Conservation (phyloP, 2,329 filamentous ascomycete species). For the Fusarium pilosicola region DNA sequence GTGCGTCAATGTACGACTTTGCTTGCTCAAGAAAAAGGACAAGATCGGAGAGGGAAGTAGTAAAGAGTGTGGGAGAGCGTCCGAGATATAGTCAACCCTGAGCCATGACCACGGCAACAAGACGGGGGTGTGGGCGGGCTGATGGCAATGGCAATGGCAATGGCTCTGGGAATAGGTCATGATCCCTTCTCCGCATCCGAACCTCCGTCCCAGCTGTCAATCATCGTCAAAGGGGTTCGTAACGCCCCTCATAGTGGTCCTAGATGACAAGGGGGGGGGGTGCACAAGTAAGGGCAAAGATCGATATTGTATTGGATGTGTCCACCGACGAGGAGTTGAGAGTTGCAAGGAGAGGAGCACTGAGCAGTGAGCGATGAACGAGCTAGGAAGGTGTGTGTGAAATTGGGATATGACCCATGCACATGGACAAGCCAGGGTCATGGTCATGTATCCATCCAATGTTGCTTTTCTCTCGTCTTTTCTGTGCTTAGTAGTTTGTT, state of each 20-base stretch:
- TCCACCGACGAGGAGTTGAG: slow-evolving; percentile 4
- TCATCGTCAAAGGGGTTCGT: slow-evolving; percentile 39
- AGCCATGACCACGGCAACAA: slow-evolving; percentile 25
- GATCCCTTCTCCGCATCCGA: slow-evolving; percentile 37
- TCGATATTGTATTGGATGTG: slow-evolving; percentile 27
- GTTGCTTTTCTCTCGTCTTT: neutral
- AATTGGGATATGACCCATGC: slow-evolving; percentile 29
- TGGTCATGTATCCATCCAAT: neutral
- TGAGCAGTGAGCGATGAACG: neutral
- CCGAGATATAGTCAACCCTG: slow-evolving; percentile 28
- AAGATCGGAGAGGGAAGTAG: neutral
- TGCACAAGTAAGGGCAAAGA: slow-evolving; percentile 29
- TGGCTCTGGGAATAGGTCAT: slow-evolving; percentile 12
- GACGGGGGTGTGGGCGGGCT: slow-evolving; percentile 12
- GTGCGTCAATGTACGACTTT: slow-evolving; percentile 37
- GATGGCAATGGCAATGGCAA: slow-evolving; percentile 2
- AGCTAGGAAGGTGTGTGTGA: slow-evolving; percentile 15
- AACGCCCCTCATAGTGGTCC: slow-evolving; percentile 25
- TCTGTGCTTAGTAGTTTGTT: slow-evolving; percentile 28
- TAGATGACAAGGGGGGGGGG: slow-evolving; percentile 38
- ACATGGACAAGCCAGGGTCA: slow-evolving; percentile 15
- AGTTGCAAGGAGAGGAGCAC: neutral
- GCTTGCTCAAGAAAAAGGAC: slow-evolving; percentile 29
- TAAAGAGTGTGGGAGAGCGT: slow-evolving; percentile 21
- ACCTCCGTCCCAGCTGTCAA: slow-evolving; percentile 34